A percentile compares a stretch with the other conserved stretches of the same genome.
phyloP scores from a whole-genome alignment of 2,329 filamentous ascomycete species.

The Trichophyton schoenleinii region DNA sequence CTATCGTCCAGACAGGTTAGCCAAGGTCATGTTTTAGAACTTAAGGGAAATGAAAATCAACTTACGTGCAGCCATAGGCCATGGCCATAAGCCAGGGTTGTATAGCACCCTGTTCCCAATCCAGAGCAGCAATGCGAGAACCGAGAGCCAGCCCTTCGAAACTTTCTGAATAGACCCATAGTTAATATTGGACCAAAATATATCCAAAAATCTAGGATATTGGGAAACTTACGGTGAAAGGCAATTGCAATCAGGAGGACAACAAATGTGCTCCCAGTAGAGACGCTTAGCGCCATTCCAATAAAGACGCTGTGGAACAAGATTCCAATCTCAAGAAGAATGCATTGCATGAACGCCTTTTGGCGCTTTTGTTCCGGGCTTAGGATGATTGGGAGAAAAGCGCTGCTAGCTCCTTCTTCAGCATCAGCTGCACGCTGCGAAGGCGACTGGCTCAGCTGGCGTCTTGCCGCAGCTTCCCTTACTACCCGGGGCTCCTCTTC shows the following conservation, averaged over 20 bases:
- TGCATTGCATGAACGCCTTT: conserved; percentile 59
- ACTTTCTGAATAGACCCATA: conserved; percentile 18
- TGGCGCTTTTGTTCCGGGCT: conserved; percentile 36
- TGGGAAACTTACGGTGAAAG: conserved; percentile 24
- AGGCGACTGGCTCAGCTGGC: conserved; percentile 18
- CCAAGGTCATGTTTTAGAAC: not conserved
- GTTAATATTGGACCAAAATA: conserved; percentile 3
- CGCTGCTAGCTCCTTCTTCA: not conserved
- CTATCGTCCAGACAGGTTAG: conserved; percentile 28
- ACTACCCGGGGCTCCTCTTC: conserved; percentile 20
- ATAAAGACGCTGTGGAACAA: conserved; percentile 58
- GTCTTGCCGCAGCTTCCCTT: conserved; percentile 20
- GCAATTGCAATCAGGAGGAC: conserved; percentile 25
- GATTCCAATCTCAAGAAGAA: conserved; percentile 64
- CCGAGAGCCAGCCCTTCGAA: conserved; percentile 26
- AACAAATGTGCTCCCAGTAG: conserved; percentile 24
- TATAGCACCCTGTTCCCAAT: conserved; percentile 19
- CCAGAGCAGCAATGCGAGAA: conserved; percentile 22
- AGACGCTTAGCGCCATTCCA: conserved; percentile 27
- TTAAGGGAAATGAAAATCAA: not conserved
- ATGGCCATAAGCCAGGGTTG: conserved; percentile 60
- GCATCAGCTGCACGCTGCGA: not conserved
- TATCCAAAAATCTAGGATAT: not conserved
- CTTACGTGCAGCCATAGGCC: conserved; percentile 50
- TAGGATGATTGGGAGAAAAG: conserved; percentile 9